Evolutionary conservation across 2,329 filamentous ascomycete genomes (phyloP).

Genomic region (Fusarium torulosum): DNA sequence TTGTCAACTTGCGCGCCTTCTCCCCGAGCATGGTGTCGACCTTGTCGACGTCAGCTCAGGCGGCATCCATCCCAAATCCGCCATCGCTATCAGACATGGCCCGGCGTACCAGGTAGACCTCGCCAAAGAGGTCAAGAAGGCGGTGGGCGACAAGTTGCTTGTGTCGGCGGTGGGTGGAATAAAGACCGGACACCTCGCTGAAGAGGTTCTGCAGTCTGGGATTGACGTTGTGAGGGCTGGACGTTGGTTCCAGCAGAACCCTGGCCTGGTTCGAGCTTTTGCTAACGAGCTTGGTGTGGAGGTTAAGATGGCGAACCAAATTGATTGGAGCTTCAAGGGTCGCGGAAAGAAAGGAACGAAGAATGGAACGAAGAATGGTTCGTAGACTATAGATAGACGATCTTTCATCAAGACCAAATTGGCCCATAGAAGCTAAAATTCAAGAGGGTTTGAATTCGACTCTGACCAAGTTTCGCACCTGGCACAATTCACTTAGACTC

Average conservation of each 20-base stretch:
- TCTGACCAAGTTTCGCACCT: too few relatives aligned
- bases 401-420: too few relatives aligned
- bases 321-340: constrained; percentile 66
- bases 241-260: constrained; percentile 69
- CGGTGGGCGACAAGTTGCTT: constrained; percentile 70
- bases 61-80: constrained; percentile 71
- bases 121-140: constrained; percentile 76
- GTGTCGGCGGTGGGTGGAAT: constrained; percentile 63
- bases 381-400: background rate
- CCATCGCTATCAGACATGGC: constrained; percentile 60
- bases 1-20: constrained; percentile 69
- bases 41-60: constrained; percentile 79
- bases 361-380: background rate
- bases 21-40: constrained; percentile 77
- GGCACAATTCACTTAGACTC: too few relatives aligned
- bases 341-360: constrained; percentile 9
- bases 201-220: constrained; percentile 60
- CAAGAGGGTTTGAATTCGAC: too few relatives aligned
- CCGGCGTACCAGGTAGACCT: constrained; percentile 76
- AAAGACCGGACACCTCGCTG: constrained; percentile 57
- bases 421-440: too few relatives aligned
- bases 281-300: constrained; percentile 64
- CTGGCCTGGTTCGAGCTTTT: constrained; percentile 65
- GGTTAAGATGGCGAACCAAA: constrained; percentile 64
- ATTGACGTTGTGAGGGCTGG: constrained; percentile 64